phyloP scores from a whole-genome alignment of 1,284 basidiomycete species.

The Fomitopsis betulina region DNA sequence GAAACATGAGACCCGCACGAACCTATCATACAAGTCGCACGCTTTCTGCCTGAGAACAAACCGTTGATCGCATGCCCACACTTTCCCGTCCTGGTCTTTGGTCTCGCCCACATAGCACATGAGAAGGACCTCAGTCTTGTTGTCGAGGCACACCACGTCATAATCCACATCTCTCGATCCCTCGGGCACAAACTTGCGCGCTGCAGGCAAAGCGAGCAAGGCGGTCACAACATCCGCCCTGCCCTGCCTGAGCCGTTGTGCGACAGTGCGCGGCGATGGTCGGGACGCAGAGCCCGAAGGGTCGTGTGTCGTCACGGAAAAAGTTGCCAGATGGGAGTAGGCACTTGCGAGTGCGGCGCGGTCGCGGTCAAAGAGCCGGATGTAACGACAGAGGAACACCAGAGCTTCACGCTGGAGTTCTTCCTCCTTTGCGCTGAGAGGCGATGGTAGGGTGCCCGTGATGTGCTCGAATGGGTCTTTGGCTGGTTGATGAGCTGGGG shows the following conservation, averaged over 20 bases:
- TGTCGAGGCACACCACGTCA: constrained; percentile 19
- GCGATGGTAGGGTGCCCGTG: background rate
- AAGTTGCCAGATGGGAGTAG: constrained; percentile 21
- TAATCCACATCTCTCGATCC: constrained; percentile 14
- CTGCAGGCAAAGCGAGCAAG: constrained; percentile 18
- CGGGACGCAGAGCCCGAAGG: background rate
- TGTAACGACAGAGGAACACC: constrained; percentile 14
- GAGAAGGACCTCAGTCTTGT: constrained; percentile 20
- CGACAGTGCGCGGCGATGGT: background rate
- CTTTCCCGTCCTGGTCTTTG: constrained; percentile 1
- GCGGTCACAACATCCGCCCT: constrained; percentile 15
- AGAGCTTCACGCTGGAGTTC: background rate
- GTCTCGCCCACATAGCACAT: constrained; percentile 16
- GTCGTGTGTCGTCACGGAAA: constrained; percentile 15
- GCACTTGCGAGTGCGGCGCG: constrained; percentile 21
- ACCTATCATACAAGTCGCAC: constrained; percentile 27
- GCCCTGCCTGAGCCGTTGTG: constrained; percentile 7
- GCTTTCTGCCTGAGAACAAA: constrained; percentile 32
- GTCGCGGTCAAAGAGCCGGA: constrained; percentile 17
- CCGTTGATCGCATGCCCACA: constrained; percentile 22
- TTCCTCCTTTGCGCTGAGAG: background rate
- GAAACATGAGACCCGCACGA: constrained; percentile 3
- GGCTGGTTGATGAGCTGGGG: background rate
- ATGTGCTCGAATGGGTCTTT: background rate
- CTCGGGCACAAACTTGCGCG: constrained; percentile 8